Base-by-base conservation (phyloP, 1,284 basidiomycete genomes). In the Sporisorium exsertum region DNA sequence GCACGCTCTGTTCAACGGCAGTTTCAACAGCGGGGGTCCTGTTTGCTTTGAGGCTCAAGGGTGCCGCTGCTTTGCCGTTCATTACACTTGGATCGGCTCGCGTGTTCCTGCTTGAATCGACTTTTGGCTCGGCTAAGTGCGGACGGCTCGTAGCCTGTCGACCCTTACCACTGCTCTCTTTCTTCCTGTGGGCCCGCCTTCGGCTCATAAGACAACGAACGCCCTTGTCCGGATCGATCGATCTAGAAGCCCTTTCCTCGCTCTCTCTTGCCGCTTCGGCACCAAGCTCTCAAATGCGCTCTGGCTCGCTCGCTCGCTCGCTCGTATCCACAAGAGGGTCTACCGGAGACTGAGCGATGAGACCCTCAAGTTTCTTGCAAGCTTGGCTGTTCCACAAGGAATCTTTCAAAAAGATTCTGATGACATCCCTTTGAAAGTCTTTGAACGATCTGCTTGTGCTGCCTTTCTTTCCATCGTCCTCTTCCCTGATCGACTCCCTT, bases 201-300 rank as follows among this genome's bases (percentile, higher is more conserved):
- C 26, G 16, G 45, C 57, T 15, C 47, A 50, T n/a, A n/a, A 42
- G 35, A 20, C 20, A 22, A 46, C 26, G 10, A 27, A 43, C 27
- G 29, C 52, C 29, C 27, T 40, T 40, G 22, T 47, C 50, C 45
- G 24, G 50, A 53, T 61, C 59, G 51, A 54, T 47, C 59, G 59
- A 49, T 61, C 52, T 43, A 61, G 33, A 54, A 52, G 58, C 49
- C 29, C 16, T n/a, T 29, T 29, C 18, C 47, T 49, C 16, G 10
- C 8, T 32, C 16, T 50, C 49, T 50, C 27, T 32, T 0, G 13
- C 47, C 47, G 18, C 27, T 29, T n/a, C 10, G 8, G 46, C 46
- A 18, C 13, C 8, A 7, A 37, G 35, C 37, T 40, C 16, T 18
- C 37, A 40, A 40, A 40, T 18, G 37, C 16, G 37, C 37, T 13